A percentile compares a stretch with the other conserved stretches of the same genome.
Conservation (phyloP, 2,329 filamentous ascomycete species). For the Beauveria sp. region DNA sequence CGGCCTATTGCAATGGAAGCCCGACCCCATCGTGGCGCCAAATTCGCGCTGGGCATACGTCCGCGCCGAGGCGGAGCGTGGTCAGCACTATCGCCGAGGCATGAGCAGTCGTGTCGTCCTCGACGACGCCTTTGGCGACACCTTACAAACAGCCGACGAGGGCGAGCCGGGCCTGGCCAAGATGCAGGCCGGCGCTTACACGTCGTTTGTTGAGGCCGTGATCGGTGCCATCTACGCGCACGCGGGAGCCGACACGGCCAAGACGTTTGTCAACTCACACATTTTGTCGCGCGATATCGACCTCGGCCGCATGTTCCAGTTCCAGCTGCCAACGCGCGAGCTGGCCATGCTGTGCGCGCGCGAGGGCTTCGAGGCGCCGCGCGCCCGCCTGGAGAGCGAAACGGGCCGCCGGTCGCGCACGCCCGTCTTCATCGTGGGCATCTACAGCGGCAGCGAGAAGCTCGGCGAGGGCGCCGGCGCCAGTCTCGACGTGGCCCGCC, state of each 20-base stretch:
- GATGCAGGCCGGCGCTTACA: slow-evolving; percentile 66
- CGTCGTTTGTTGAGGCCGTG: slow-evolving; percentile 74
- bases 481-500: slow-evolving; percentile 68
- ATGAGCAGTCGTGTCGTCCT: slow-evolving; percentile 71
- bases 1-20: slow-evolving; percentile 74
- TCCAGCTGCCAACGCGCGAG: slow-evolving; percentile 77
- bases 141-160: slow-evolving; percentile 22
- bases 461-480: slow-evolving; percentile 82
- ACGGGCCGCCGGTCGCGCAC: slow-evolving; percentile 78
- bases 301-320: slow-evolving; percentile 71
- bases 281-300: slow-evolving; percentile 74
- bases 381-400: slow-evolving; percentile 83
- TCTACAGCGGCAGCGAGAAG: slow-evolving; percentile 86
- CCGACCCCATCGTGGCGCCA: slow-evolving; percentile 36
- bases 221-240: slow-evolving; percentile 83
- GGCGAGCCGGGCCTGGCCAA: slow-evolving; percentile 42
- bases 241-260: slow-evolving; percentile 67
- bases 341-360: slow-evolving; percentile 74
- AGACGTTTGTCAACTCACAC: slow-evolving; percentile 76
- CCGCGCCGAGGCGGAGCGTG: slow-evolving; percentile 40
- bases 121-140: slow-evolving; percentile 78
- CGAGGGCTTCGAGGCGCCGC: slow-evolving; percentile 80
- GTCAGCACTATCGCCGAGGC: slow-evolving; percentile 51
- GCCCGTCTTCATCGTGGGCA: slow-evolving; percentile 88
- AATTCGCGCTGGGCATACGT: slow-evolving; percentile 44